Conservation (phyloP, 73 alveolate species). For the Paramecium bursaria region DNA sequence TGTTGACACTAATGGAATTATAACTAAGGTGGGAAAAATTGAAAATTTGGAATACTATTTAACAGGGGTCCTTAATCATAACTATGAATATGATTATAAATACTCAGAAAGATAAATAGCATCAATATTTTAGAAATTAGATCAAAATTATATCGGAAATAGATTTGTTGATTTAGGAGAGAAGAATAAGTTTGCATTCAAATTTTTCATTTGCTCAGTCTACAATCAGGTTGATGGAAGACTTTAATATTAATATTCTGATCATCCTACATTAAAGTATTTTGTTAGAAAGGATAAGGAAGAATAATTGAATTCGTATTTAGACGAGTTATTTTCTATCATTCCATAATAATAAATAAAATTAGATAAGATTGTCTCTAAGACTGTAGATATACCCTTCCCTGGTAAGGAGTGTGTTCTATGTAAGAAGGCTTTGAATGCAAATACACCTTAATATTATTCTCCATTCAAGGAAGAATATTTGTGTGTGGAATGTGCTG, state of each 20-base stretch:
- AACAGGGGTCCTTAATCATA: background rate
- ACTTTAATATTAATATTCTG: background rate
- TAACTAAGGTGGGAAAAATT: background rate
- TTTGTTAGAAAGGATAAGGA: background rate
- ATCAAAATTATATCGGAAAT: background rate
- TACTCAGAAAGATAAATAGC: background rate
- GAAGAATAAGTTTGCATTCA: background rate
- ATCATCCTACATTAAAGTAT: background rate
- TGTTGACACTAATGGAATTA: background rate
- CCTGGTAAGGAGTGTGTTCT: background rate
- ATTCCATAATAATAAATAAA: background rate
- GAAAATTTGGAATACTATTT: constrained; percentile 1
- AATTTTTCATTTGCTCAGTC: too few relatives aligned
- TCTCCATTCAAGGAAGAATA: background rate
- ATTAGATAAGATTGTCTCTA: background rate
- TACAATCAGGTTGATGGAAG: background rate
- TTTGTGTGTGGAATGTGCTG: constrained; percentile 24
- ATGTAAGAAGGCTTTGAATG: background rate
- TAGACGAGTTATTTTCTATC: background rate
- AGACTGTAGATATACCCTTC: background rate
- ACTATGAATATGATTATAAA: background rate
- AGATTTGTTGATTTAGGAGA: background rate
- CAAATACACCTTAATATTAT: background rate
- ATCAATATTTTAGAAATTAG: background rate
- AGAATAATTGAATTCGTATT: background rate